Base-by-base conservation (phyloP, 2,329 filamentous ascomycete species). In the Nigrospora oryzae region DNA sequence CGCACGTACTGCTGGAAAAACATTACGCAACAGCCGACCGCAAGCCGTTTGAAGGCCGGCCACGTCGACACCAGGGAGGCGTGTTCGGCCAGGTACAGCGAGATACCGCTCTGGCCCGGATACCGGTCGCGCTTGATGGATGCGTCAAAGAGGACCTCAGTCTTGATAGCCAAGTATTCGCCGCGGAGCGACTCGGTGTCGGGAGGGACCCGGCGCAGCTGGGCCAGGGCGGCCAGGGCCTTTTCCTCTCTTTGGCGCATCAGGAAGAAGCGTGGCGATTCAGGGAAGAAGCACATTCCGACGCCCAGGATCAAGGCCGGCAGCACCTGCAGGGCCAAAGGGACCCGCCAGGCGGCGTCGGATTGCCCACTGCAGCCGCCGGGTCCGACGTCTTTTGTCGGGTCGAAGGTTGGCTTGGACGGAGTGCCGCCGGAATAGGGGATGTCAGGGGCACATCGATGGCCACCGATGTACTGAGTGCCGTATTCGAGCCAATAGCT, bases 11-110 rank as follows among this genome's bases (percentile, higher is more conserved):
- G 69, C 49, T 72, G 79, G 5, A 83, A 69, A 45, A 71, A 71
- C 62, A 82, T 79, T 10, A 80, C 65, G 11, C 65, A 49, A 53
- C 73, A 77, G 13, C 77, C 79, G 23, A 78, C 76, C 6, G 70
- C 48, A 2, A 79, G 63, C 45, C 79, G 70, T 44, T 62, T 64
- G 37, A 62, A 58, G 5, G 55, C 48, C 0, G 58, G 57, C 51
- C 54, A 54, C 1, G 51, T 54, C 3, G 59, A 58, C 15, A 66
- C 44, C 1, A 65, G 53, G 1, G 58, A 53, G 3, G 47, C 48
- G 45, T 65, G 58, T 45, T 65, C 58, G 2, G 60, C 53, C 10
- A 60, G 15, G 43, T 58, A 63, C 13, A 66, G 52, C 11, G 51
- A 46, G 2, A 59, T 45, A 4, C 60, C 60, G 5, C 49, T 51